Evolutionary conservation across 140 eudicot species (phyloP).

Genomic region (Stevia rebaudiana): DNA sequence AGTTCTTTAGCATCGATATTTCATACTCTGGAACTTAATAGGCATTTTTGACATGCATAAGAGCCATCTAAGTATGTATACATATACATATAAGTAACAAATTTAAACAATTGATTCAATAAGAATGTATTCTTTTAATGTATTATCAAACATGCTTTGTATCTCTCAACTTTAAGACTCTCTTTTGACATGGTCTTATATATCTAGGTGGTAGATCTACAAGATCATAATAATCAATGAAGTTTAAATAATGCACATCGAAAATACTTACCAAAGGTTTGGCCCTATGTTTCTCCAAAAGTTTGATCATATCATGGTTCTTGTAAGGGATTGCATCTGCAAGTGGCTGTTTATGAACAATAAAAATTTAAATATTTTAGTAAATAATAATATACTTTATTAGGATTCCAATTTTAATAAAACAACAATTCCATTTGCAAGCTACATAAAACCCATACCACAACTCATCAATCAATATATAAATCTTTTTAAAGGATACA

Average conservation of each 20-base stretch:
- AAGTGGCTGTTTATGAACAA: conserved; percentile 67
- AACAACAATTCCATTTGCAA: not conserved
- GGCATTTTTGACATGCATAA: conserved; percentile 78
- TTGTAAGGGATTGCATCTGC: conserved; percentile 95
- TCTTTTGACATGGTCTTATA: too few species aligned
- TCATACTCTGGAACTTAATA: conserved; percentile 96
- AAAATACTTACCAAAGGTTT: conserved; percentile 53
- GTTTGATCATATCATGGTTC: conserved; percentile 70
- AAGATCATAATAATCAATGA: not conserved
- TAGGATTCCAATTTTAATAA: not conserved
- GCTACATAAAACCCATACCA: not conserved
- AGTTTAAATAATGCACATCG: not conserved
- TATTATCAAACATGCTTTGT: too few species aligned
- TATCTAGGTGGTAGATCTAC: too few species aligned
- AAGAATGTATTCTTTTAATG: too few species aligned
- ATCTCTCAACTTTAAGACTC: too few species aligned
- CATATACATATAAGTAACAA: not conserved
- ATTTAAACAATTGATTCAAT: not conserved
- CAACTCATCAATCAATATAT: not conserved
- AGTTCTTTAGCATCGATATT: conserved; percentile 80
- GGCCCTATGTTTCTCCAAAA: conserved; percentile 89
- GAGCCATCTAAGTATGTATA: conserved; percentile 52
- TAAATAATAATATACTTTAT: not conserved
- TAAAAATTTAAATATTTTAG: not conserved
- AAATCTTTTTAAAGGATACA: not conserved